Percentiles rank a stretch among this genome's conserved stretches.
phyloP scores from a whole-genome alignment of 768 basidiomycete species.

The Dacryopinax spathularia region DNA sequence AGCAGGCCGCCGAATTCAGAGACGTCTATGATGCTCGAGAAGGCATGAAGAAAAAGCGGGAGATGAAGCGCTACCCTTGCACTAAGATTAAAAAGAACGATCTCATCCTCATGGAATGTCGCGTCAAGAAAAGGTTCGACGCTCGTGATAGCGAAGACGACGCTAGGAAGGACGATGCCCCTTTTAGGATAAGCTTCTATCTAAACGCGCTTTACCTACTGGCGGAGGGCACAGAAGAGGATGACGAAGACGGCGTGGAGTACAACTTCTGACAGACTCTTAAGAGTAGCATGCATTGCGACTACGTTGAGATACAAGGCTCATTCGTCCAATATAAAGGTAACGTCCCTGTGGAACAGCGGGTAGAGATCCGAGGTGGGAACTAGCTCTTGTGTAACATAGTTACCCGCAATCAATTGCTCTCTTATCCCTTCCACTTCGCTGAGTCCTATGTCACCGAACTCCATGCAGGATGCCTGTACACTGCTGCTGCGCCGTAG shows the following conservation, averaged over 20 bases:
- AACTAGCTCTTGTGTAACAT: background rate
- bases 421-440: background rate
- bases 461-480: too few species aligned
- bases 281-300: too few species aligned
- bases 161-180: background rate
- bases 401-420: background rate
- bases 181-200: background rate
- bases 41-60: background rate
- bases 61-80: background rate
- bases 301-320: too few species aligned
- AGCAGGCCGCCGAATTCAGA: background rate
- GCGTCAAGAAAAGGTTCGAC: background rate
- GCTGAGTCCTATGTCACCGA: background rate
- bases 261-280: background rate
- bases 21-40: background rate
- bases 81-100: background rate
- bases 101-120: background rate
- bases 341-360: background rate
- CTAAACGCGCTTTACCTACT: background rate
- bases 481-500: too few species aligned
- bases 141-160: background rate
- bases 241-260: background rate
- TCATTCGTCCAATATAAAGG: background rate
- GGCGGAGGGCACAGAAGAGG: background rate
- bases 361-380: background rate